These are phyloP conservation scores for Scutellaria galericulata DNA, from an alignment of 257 asterid species.

Conservation along the genomic window DNA sequence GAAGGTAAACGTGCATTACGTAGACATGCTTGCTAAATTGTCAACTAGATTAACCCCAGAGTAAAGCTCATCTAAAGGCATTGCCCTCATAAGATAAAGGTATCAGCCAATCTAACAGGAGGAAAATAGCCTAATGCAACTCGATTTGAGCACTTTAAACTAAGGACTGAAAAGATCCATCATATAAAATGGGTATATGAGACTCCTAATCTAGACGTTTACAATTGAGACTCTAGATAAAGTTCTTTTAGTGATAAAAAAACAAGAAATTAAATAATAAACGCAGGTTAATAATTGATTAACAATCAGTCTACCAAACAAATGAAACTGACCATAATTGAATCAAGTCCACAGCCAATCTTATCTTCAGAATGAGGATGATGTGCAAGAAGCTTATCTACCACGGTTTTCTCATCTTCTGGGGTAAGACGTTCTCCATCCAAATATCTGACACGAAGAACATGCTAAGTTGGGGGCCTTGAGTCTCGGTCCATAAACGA, in stretches of 20 bases:
- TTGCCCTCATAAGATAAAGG: background rate
- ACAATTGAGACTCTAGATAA: background rate
- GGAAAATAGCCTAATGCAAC: conserved; percentile 9
- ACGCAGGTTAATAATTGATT: background rate
- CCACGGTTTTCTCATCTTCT: conserved; percentile 74
- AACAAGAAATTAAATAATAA: background rate
- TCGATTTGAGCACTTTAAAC: conserved; percentile 10
- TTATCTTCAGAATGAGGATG: conserved; percentile 89
- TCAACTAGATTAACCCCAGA: background rate
- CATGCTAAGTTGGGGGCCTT: conserved; percentile 3
- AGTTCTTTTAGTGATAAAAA: background rate
- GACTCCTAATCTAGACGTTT: conserved; percentile 2
- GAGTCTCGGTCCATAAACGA: conserved; percentile 9
- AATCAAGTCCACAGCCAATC: conserved; percentile 94
- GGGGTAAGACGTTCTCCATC: conserved; percentile 84
- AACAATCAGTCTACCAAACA: background rate
- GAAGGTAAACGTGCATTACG: background rate
- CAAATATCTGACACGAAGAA: conserved; percentile 60
- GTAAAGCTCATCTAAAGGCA: background rate
- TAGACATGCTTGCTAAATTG: background rate
- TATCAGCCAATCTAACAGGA: background rate
- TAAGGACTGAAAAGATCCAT: conserved; percentile 4
- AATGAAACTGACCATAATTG: conserved; percentile 78
- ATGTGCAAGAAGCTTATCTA: conserved; percentile 76
- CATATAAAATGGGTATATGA: background rate